phyloP scores from a whole-genome alignment of 106 monocot species.

The Allium fistulosum region DNA sequence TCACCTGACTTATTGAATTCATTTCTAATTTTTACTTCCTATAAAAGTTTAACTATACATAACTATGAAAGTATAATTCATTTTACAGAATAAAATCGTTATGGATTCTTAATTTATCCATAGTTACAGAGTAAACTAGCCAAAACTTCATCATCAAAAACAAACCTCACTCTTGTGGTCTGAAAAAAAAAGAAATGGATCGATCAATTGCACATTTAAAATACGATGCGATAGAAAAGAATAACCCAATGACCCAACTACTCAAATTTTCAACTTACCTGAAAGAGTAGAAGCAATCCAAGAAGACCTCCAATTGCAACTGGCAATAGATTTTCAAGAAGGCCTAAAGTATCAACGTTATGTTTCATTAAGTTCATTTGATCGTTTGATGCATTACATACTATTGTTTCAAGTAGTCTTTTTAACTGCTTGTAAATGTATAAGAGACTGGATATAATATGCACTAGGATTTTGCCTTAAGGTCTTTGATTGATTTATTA shows the following conservation, averaged over 20 bases:
- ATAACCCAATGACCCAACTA: background rate
- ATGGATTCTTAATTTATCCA: background rate
- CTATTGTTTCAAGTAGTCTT: no score
- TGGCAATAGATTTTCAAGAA: conserved; percentile 72
- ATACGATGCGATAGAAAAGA: background rate
- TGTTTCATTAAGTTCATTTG: no score
- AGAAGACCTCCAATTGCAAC: conserved; percentile 75
- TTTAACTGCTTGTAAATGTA: no score
- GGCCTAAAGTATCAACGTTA: no score
- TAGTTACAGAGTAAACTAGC: conserved; percentile 29
- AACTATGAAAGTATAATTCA: no score
- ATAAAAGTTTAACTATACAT: background rate
- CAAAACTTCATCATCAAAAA: conserved; percentile 92
- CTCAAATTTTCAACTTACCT: conserved; percentile 30
- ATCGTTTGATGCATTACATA: no score
- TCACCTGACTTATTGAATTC: conserved; percentile 76
- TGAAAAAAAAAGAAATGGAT: conserved; percentile 26
- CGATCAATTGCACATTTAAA: background rate
- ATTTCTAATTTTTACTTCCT: conserved; percentile 88
- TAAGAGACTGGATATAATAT: no score
- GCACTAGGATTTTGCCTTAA: no score
- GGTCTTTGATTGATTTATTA: no score
- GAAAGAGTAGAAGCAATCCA: conserved; percentile 79
- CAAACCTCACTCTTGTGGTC: conserved; percentile 96
- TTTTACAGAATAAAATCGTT: no score